Conservation (phyloP, 2,329 filamentous ascomycete genomes). For the Diaporthe citriasiana region DNA sequence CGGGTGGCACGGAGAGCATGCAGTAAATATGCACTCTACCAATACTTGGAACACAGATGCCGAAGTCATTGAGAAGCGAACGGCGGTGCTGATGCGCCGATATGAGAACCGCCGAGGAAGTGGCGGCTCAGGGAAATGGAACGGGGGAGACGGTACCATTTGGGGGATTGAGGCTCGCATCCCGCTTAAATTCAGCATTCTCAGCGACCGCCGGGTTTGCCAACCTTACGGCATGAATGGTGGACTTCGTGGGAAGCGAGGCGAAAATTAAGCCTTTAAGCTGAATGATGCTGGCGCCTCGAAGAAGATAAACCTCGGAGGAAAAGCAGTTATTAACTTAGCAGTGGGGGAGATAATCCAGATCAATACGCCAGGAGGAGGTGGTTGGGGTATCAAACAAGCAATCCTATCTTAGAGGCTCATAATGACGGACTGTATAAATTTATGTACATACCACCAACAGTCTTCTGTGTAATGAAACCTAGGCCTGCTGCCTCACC, state of each 20-base stretch:
- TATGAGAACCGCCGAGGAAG: constrained; percentile 50
- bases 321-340: constrained; percentile 50
- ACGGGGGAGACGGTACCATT: constrained; percentile 76
- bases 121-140: constrained; percentile 54
- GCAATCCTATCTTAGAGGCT: no score
- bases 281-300: constrained; percentile 47
- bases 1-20: constrained; percentile 49
- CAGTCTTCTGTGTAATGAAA: not conserved
- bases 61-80: constrained; percentile 54
- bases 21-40: constrained; percentile 55
- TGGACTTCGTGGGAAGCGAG: constrained; percentile 55
- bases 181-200: constrained; percentile 77
- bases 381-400: constrained; percentile 45
- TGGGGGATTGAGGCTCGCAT: constrained; percentile 81
- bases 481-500: not conserved
- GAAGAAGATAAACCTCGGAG: constrained; percentile 51
- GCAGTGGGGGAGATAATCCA: constrained; percentile 52
- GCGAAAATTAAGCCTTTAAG: constrained; percentile 49
- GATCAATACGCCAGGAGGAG: constrained; percentile 53
- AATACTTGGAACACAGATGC: constrained; percentile 56
- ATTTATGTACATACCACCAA: rapidly evolving
- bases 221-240: constrained; percentile 80
- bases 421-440: not conserved
- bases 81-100: constrained; percentile 51
- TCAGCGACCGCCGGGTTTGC: constrained; percentile 78